Evolutionary conservation across 805 yeast genomes (phyloP).

Genomic region (Yamadazyma sp.): DNA sequence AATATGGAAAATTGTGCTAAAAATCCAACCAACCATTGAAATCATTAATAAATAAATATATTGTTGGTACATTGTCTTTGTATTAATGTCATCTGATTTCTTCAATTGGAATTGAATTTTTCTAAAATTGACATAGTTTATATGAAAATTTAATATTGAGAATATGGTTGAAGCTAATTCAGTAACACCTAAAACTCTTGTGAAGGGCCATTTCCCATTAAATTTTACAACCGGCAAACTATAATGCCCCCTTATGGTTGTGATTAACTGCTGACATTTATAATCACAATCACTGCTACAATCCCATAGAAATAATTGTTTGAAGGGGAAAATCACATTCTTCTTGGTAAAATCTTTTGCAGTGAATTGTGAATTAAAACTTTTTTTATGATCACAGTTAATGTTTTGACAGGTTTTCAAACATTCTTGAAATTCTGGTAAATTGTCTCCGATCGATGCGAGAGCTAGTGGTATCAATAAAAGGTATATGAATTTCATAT

Average conservation of each 20-base stretch:
- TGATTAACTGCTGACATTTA: conserved; percentile 36
- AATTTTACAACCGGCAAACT: conserved; percentile 35
- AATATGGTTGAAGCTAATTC: conserved; percentile 35
- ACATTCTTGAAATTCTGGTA: conserved; percentile 29
- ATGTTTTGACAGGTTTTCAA: conserved; percentile 19
- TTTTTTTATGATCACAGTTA: conserved; percentile 15
- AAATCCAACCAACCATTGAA: conserved; percentile 35
- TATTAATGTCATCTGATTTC: conserved; percentile 15
- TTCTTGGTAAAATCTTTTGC: conserved; percentile 11
- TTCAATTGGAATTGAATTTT: conserved; percentile 26
- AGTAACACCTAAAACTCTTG: conserved; percentile 32
- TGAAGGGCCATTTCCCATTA: conserved; percentile 44
- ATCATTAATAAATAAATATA: conserved; percentile 25
- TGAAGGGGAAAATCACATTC: conserved; percentile 16
- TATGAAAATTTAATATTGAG: conserved; percentile 33
- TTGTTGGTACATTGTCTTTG: conserved; percentile 25
- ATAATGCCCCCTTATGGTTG: conserved; percentile 17
- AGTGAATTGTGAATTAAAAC: conserved; percentile 5
- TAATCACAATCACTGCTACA: conserved; percentile 37
- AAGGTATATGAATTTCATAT: too few relatives aligned
- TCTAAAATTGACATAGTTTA: conserved; percentile 26
- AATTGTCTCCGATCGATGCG: conserved; percentile 25
- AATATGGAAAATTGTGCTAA: conserved; percentile 36
- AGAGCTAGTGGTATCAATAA: background rate
- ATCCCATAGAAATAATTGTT: conserved; percentile 27